Evolutionary conservation across 768 basidiomycete species (phyloP).

Genomic region (Amanita exitialis): DNA sequence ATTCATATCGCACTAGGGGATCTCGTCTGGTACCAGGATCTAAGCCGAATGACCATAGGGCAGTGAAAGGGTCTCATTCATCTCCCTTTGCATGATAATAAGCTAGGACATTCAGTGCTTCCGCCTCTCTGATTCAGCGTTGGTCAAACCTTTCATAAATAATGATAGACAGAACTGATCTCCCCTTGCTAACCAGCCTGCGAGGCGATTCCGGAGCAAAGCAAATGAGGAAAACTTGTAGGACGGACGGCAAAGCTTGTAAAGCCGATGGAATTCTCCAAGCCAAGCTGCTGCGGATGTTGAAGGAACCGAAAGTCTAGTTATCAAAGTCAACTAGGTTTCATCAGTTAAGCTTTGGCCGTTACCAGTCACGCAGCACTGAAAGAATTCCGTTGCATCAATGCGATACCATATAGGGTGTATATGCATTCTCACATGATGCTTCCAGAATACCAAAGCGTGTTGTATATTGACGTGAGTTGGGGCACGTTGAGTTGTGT

Average conservation of each 20-base stretch:
- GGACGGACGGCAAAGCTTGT: conserved; percentile 49
- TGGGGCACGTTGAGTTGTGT: conserved; percentile 65
- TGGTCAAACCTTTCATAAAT: too few species aligned
- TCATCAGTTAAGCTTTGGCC: neutral
- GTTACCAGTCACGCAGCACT: conserved; percentile 53
- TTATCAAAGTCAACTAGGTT: conserved; percentile 14
- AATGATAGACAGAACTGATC: too few species aligned
- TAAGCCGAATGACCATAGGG: neutral
- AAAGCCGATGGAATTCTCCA: conserved; percentile 67
- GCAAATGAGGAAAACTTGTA: conserved; percentile 50
- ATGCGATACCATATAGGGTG: neutral
- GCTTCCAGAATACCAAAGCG: conserved; percentile 57
- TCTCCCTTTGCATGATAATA: conserved; percentile 49
- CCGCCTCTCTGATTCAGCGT: too few species aligned
- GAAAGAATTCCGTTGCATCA: conserved; percentile 13
- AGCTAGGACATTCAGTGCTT: conserved; percentile 40
- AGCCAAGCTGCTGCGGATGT: conserved; percentile 46
- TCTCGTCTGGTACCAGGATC: too few species aligned
- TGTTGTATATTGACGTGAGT: conserved; percentile 61
- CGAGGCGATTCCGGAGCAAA: too few species aligned
- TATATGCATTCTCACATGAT: conserved; percentile 44
- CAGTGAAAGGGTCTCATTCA: conserved; percentile 12
- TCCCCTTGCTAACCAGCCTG: too few species aligned
- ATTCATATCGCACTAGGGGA: conserved; percentile 52
- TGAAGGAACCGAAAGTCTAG: conserved; percentile 58